A percentile compares a stretch with the other conserved stretches of the same genome.
phyloP scores from a whole-genome alignment of 805 yeast genomes.

The Komagataella ulmi region DNA sequence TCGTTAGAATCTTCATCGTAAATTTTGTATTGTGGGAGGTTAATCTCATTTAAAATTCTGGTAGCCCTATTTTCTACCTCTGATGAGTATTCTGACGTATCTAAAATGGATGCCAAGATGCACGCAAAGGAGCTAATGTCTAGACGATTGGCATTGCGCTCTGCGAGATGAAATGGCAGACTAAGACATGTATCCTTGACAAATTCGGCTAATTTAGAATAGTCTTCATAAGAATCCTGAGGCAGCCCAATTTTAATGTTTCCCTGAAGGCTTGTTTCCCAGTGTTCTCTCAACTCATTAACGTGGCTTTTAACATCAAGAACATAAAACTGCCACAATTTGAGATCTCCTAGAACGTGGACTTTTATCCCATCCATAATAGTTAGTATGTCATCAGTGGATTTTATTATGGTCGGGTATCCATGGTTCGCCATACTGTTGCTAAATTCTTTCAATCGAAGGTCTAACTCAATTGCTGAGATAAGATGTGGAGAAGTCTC shows the following conservation, averaged over 20 bases:
- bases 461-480: conserved; percentile 78
- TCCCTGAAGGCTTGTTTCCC: conserved; percentile 11
- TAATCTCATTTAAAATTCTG: conserved; percentile 61
- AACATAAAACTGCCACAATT: conserved; percentile 84
- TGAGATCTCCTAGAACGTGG: conserved; percentile 52
- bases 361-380: conserved; percentile 57
- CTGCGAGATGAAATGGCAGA: conserved; percentile 29
- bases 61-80: conserved; percentile 26
- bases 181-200: conserved; percentile 27
- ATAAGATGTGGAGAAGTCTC: conserved; percentile 82
- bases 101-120: conserved; percentile 27
- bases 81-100: conserved; percentile 15
- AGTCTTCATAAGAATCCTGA: conserved; percentile 22
- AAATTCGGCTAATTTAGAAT: conserved; percentile 32
- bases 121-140: conserved; percentile 37
- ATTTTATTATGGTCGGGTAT: conserved; percentile 42
- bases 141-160: conserved; percentile 39
- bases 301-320: conserved; percentile 38
- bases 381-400: conserved; percentile 38
- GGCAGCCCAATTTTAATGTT: conserved; percentile 24
- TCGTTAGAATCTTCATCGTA: conserved; percentile 64
- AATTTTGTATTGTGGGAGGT: conserved; percentile 52
- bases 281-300: conserved; percentile 21
- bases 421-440: conserved; percentile 38
- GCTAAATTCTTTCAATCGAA: conserved; percentile 53